phyloP scores from a whole-genome alignment of 352 stramenopile species.

The Pythium utonaiense region DNA sequence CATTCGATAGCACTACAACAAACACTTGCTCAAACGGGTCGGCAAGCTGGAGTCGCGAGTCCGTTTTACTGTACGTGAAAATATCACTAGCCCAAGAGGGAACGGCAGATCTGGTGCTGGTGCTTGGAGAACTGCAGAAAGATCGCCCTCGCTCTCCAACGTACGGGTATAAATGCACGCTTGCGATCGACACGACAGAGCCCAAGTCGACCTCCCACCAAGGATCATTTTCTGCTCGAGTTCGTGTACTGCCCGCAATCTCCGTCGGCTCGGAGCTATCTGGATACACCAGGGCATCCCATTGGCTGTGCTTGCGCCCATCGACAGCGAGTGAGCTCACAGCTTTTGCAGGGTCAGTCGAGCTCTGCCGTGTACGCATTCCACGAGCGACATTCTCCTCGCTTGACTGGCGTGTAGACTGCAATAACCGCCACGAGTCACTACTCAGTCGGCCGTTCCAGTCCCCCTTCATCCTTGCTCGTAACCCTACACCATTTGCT shows the following conservation, averaged over 20 bases:
- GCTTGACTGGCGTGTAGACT: slow-evolving; percentile 46
- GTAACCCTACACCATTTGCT: slow-evolving; percentile 38
- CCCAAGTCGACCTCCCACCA: slow-evolving; percentile 80
- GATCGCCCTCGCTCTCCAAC: slow-evolving; percentile 33
- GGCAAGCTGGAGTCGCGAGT: slow-evolving; percentile 37
- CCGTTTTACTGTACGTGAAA: slow-evolving; percentile 31
- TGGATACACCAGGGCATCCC: slow-evolving; percentile 38
- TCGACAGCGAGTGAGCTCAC: slow-evolving; percentile 51
- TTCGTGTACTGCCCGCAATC: slow-evolving; percentile 48
- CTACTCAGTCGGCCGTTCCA: slow-evolving; percentile 35
- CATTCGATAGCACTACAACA: slow-evolving; percentile 39
- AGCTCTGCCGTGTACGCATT: slow-evolving; percentile 65
- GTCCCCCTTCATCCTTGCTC: slow-evolving; percentile 41
- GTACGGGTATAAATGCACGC: slow-evolving; percentile 50
- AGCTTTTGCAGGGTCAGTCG: slow-evolving; percentile 33
- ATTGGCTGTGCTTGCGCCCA: slow-evolving; percentile 28
- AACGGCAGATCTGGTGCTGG: slow-evolving; percentile 10
- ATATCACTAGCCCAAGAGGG: slow-evolving; percentile 38
- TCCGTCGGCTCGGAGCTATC: neutral
- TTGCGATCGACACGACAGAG: slow-evolving; percentile 33
- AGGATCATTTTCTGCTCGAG: slow-evolving; percentile 31
- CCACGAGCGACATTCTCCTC: slow-evolving; percentile 57
- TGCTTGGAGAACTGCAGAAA: slow-evolving; percentile 26
- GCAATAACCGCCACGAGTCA: slow-evolving; percentile 50
- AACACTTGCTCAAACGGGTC: slow-evolving; percentile 56